phyloP scores from a whole-genome alignment of 116 monocot species.

The Posidonia oceanica region DNA sequence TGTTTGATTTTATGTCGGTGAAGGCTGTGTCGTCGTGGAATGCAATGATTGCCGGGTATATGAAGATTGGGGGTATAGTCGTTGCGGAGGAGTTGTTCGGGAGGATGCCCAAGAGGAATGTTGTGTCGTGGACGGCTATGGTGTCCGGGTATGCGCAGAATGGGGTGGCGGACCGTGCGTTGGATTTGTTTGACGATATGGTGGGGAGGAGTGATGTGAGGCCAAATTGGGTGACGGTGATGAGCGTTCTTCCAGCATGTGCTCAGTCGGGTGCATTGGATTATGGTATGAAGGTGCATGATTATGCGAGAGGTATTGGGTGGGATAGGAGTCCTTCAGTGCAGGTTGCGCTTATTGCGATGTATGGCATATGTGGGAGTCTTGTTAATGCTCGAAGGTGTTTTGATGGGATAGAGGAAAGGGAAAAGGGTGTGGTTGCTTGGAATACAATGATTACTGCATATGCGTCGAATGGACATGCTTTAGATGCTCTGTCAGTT shows the following conservation, averaged over 20 bases:
- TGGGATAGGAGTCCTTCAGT: constrained; percentile 22
- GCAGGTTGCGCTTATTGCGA: constrained; percentile 30
- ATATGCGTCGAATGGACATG: constrained; percentile 38
- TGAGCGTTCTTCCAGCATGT: constrained; percentile 60
- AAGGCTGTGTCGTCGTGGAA: constrained; percentile 36
- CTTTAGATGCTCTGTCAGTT: constrained; percentile 17
- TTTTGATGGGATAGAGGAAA: constrained; percentile 23
- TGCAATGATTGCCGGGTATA: constrained; percentile 39
- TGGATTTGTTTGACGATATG: constrained; percentile 50
- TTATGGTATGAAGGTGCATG: constrained; percentile 33
- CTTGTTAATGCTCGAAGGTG: constrained; percentile 23
- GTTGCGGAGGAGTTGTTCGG: constrained; percentile 30
- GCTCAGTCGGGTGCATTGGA: constrained; percentile 33
- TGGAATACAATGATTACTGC: constrained; percentile 64
- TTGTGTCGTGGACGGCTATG: constrained; percentile 56
- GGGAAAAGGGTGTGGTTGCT: constrained; percentile 23
- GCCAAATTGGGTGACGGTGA: constrained; percentile 49
- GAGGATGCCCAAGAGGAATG: constrained; percentile 30
- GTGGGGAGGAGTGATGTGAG: constrained; percentile 9
- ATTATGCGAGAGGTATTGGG: neutral
- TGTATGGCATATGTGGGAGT: constrained; percentile 65
- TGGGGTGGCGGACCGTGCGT: constrained; percentile 40
- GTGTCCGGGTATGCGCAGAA: constrained; percentile 52
- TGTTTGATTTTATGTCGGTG: constrained; percentile 30
- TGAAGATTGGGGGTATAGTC: constrained; percentile 22